phyloP scores from a whole-genome alignment of 345 rosid species.

The Eucalyptus regnans region DNA sequence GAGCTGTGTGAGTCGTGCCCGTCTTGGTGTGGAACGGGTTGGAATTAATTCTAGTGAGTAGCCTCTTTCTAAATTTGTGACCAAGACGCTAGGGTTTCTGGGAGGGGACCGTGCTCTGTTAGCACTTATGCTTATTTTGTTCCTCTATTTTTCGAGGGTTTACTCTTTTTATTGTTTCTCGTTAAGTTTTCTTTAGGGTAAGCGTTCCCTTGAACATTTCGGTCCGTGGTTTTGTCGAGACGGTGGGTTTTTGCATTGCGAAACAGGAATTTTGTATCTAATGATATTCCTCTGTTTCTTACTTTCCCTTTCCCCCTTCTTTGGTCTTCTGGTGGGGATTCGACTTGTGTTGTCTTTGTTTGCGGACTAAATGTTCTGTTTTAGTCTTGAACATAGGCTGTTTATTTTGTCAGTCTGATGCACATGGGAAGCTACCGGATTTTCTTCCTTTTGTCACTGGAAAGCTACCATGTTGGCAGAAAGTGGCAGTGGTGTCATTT shows the following conservation, averaged over 20 bases:
- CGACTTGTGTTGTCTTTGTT: background rate
- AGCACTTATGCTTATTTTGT: background rate
- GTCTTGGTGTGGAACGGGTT: background rate
- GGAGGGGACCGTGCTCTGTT: background rate
- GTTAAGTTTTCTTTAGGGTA: background rate
- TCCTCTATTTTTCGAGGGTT: background rate
- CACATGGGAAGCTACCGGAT: background rate
- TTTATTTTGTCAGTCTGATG: background rate
- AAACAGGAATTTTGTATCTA: background rate
- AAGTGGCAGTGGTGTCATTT: background rate
- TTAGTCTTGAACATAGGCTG: background rate
- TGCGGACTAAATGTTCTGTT: background rate
- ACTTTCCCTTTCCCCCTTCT: background rate
- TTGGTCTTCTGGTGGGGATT: background rate
- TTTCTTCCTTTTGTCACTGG: background rate
- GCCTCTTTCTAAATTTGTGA: background rate
- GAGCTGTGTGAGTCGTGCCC: background rate
- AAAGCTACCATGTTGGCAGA: background rate
- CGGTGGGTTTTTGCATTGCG: background rate
- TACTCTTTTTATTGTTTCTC: background rate
- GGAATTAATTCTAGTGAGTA: background rate
- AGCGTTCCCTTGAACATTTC: background rate
- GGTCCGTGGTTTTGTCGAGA: background rate
- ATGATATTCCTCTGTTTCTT: background rate
- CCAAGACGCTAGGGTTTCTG: background rate